phyloP scores from a whole-genome alignment of 1,139 yeast genomes.

The Scheffersomyces titani region DNA sequence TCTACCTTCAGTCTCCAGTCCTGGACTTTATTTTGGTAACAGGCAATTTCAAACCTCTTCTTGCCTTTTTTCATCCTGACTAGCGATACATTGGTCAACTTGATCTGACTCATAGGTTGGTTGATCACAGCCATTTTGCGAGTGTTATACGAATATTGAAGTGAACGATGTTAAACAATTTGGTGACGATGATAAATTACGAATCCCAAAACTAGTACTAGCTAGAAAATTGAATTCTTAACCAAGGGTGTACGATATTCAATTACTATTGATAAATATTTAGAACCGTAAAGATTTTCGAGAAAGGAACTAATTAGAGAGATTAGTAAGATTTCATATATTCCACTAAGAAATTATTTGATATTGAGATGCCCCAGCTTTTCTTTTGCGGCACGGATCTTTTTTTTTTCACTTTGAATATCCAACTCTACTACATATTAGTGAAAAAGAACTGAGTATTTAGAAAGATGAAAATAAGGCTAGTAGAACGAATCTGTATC shows the following conservation, averaged over 20 bases:
- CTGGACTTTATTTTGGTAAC: conserved; percentile 95
- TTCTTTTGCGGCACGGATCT: background rate
- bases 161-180: background rate
- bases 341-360: background rate
- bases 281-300: background rate
- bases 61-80: conserved; percentile 90
- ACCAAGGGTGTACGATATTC: too few relatives aligned
- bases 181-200: too few relatives aligned
- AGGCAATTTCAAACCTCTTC: conserved; percentile 90
- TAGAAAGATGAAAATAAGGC: background rate
- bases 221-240: too few relatives aligned
- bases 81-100: conserved; percentile 88
- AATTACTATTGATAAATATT: too few relatives aligned
- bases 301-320: background rate
- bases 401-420: background rate
- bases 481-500: background rate
- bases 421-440: background rate
- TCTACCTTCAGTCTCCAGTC: conserved; percentile 91
- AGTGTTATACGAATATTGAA: background rate
- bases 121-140: conserved; percentile 60
- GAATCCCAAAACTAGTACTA: too few relatives aligned
- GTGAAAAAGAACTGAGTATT: too few relatives aligned
- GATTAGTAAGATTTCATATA: background rate
- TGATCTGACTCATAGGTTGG: conserved; percentile 88
- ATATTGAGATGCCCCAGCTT: background rate